These are phyloP conservation scores for Penicillium roqueforti DNA, from an alignment of 495 filamentous ascomycete genomes.

Conservation along the genomic window DNA sequence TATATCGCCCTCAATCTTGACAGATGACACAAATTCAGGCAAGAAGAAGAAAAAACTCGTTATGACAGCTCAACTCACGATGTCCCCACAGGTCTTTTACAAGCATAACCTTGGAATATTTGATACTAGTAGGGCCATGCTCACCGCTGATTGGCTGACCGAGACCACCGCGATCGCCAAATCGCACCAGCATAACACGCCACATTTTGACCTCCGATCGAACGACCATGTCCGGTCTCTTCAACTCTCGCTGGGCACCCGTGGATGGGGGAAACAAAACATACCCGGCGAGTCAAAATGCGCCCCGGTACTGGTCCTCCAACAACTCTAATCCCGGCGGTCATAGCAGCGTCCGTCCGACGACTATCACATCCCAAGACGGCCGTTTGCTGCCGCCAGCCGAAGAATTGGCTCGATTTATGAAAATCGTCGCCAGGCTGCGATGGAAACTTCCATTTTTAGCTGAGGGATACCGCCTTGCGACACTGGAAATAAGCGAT, in stretches of 20 bases:
- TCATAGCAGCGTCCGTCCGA: slow-evolving; percentile 17
- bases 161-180: background rate
- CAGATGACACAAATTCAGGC: background rate
- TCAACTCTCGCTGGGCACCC: slow-evolving; percentile 33
- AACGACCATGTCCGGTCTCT: slow-evolving; percentile 24
- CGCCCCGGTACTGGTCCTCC: background rate
- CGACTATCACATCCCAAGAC: slow-evolving; percentile 6
- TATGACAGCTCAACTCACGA: background rate
- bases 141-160: background rate
- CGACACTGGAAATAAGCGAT: slow-evolving; percentile 26
- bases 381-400: slow-evolving; percentile 23
- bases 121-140: background rate
- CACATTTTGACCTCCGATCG: background rate
- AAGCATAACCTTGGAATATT: background rate
- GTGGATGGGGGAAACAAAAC: slow-evolving; percentile 2
- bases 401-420: slow-evolving; percentile 49
- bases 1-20: background rate
- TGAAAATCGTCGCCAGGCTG: slow-evolving; percentile 53
- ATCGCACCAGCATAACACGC: background rate
- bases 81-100: background rate
- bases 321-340: background rate
- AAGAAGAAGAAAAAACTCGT: too few species aligned
- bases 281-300: background rate
- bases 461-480: slow-evolving; percentile 47
- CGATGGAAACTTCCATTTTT: slow-evolving; percentile 60